Percentiles rank a stretch among this genome's conserved stretches.
These are phyloP conservation scores for Ilyonectria sp. DNA, from an alignment of 2,329 filamentous ascomycete species.

Conservation along the genomic window DNA sequence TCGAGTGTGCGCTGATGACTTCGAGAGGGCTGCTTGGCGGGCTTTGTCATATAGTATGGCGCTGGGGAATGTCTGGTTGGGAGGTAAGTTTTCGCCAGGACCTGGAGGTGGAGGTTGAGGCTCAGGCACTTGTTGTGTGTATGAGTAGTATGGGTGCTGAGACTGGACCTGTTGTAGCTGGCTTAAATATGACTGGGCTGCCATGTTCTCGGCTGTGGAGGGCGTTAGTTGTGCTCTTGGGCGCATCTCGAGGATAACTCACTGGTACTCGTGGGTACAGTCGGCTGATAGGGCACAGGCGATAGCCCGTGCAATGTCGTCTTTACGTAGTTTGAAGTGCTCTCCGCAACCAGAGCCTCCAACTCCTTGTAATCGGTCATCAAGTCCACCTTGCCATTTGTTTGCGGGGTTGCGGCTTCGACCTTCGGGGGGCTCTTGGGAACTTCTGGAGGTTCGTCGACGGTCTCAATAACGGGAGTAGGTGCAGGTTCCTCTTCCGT, in stretches of 20 bases:
- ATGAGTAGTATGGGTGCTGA: conserved; percentile 55
- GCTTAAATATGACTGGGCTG: conserved; percentile 55
- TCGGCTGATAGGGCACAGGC: conserved; percentile 60
- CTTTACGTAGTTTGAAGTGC: conserved; percentile 62
- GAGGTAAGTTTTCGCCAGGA: conserved; percentile 62
- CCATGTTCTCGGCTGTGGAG: conserved; percentile 50
- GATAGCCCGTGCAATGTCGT: conserved; percentile 61
- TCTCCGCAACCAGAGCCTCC: conserved; percentile 60
- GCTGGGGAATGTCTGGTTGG: conserved; percentile 70
- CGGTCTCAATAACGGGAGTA: conserved; percentile 37
- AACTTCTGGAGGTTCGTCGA: conserved; percentile 42
- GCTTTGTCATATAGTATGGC: conserved; percentile 71
- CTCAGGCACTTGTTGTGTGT: conserved; percentile 55
- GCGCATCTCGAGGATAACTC: conserved; percentile 32
- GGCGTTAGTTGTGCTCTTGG: conserved; percentile 17
- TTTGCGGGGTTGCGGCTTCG: conserved; percentile 42
- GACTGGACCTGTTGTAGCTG: conserved; percentile 57
- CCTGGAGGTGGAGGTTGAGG: conserved; percentile 49
- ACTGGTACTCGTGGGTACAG: conserved; percentile 58
- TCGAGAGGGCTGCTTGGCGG: conserved; percentile 71
- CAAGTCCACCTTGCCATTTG: conserved; percentile 51
- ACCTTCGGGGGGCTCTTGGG: conserved; percentile 47
- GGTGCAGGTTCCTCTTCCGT: conserved; percentile 47
- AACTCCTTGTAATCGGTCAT: conserved; percentile 60
- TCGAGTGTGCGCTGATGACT: conserved; percentile 68